Base-by-base conservation (phyloP, 2,329 filamentous ascomycete genomes). In the Penicillium decumbens region DNA sequence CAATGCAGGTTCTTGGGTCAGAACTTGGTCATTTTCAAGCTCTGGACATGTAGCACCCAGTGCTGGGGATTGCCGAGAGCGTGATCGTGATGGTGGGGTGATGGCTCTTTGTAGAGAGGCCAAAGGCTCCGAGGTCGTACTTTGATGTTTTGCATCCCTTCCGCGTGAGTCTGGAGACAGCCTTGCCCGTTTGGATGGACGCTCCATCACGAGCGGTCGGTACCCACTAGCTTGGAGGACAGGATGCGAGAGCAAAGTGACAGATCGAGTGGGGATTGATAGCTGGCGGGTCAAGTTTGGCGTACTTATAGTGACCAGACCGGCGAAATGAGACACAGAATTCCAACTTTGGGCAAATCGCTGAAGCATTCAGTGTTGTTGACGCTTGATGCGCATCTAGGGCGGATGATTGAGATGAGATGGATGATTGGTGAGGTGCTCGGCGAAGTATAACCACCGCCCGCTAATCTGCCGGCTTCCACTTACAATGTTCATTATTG, bases 91-190 rank as follows among this genome's bases (percentile, higher is more conserved):
- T n/a, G 55, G 55, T 20, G 55, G 55, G n/a, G 50, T 52, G 43
- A 58, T 50, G 12, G 49, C 49, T 20, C 53, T 49, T 15, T 53
- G 47, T 15, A 58, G 37, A 7, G 55, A 58, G 38, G 42, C 47
- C 24, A 58, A 27, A 23, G 53, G 44, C 13, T 50, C 45, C 8
- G 40, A 37, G 29, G 35, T 27, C 20, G 23, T n/a, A 12, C n/a
- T 37, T 38, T 20, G n/a, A 18, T 10, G 18, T 4, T 23, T 15
- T 1, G 39, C 18, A 3, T 27, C 29, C 15, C 37, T 35, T 41
- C 3, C 8, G 5, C 13, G 25, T 1, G 30, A 13, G 15, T 47
- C 49, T 27, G 47, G 27, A 3, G 56, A 47, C 15, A 53, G n/a
- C 23, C 45, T 43, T 41, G 45, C 38, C 38, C 54, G 35, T 51